These are phyloP conservation scores for Obelidium mucronatum DNA, from an alignment of 192 early-diverging fungal genomes.

Conservation along the genomic window DNA sequence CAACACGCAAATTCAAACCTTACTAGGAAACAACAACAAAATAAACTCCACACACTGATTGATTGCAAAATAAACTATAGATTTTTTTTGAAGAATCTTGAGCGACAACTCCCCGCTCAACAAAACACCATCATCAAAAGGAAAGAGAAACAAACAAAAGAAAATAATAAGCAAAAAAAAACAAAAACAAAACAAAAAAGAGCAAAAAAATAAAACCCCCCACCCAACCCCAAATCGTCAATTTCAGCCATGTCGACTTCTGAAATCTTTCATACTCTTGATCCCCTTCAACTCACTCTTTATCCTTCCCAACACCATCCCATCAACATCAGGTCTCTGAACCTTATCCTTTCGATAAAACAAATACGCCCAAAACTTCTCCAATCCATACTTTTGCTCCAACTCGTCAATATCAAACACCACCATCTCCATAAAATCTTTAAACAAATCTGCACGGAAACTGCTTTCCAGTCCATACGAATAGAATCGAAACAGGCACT, in stretches of 20 bases:
- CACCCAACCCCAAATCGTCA: neutral
- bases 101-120: too few species aligned
- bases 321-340: conserved; percentile 51
- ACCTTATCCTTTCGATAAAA: conserved; percentile 88
- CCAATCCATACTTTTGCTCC: conserved; percentile 79
- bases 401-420: conserved; percentile 71
- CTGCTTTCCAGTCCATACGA: conserved; percentile 94
- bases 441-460: conserved; percentile 83
- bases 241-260: neutral
- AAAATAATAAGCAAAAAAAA: too few species aligned
- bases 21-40: conserved; percentile 61
- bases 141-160: too few species aligned
- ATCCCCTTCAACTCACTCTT: conserved; percentile 37
- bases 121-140: too few species aligned
- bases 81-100: too few species aligned
- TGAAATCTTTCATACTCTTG: conserved; percentile 40
- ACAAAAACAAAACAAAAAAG: conserved; percentile 11
- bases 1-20: conserved; percentile 82
- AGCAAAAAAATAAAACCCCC: conserved; percentile 8
- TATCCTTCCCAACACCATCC: conserved; percentile 38
- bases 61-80: too few species aligned
- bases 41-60: too few species aligned
- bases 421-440: conserved; percentile 87
- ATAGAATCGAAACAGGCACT: conserved; percentile 97
- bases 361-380: conserved; percentile 97